Evolutionary conservation across 2,329 filamentous ascomycete species (phyloP).

Genomic region (Herpotrichia juniperi): DNA sequence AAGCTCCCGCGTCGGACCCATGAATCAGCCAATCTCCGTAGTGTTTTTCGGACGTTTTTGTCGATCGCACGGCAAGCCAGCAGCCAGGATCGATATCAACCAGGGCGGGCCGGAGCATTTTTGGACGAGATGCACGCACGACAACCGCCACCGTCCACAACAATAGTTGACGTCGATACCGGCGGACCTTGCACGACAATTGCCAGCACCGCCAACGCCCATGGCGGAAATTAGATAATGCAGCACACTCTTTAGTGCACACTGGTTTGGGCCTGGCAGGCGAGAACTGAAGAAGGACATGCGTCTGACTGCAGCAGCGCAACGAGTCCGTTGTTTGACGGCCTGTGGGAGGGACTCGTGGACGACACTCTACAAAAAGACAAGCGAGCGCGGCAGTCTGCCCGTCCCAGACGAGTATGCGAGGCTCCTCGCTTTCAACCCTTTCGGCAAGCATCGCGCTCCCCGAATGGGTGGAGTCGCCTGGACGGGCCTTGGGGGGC

Average conservation of each 20-base stretch:
- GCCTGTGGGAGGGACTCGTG: slow-evolving; percentile 3
- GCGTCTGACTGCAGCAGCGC: slow-evolving; percentile 24
- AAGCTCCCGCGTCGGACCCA: slow-evolving; percentile 28
- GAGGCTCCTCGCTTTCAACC: background rate
- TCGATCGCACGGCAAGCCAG: slow-evolving; percentile 35
- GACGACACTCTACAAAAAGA: background rate
- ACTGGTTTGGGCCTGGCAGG: slow-evolving; percentile 9
- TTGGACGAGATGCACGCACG: slow-evolving; percentile 25
- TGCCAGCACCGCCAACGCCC: slow-evolving; percentile 5
- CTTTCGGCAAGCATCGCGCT: slow-evolving; percentile 13
- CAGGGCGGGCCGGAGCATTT: slow-evolving; percentile 43
- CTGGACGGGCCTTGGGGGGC: background rate
- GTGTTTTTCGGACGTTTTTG: slow-evolving; percentile 43
- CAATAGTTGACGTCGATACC: slow-evolving; percentile 11
- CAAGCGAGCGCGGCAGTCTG: background rate
- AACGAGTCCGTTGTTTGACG: slow-evolving; percentile 36
- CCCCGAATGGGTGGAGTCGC: slow-evolving; percentile 7
- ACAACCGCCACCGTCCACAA: slow-evolving; percentile 12
- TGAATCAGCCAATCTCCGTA: slow-evolving; percentile 33
- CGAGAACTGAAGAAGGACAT: slow-evolving; percentile 15
- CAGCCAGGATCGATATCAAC: slow-evolving; percentile 38
- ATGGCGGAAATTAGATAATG: background rate
- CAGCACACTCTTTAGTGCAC: slow-evolving; percentile 24
- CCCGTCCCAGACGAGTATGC: background rate
- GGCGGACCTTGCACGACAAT: background rate